Evolutionary conservation across 139 green algal genomes (phyloP).

Genomic region (Chlamydomonas asymmetrica): DNA sequence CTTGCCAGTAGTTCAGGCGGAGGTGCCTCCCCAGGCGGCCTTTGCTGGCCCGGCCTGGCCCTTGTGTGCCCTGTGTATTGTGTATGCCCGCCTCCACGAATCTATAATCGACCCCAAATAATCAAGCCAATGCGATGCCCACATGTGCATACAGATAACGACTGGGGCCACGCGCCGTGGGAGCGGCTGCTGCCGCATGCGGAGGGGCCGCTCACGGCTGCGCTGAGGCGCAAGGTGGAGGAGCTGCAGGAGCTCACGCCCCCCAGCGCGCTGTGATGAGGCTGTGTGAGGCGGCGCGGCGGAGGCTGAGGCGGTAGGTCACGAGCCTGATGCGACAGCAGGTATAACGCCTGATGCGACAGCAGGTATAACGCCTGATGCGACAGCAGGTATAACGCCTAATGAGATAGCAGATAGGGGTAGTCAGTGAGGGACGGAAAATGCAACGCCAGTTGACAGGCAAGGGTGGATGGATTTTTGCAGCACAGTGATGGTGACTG

Average conservation of each 20-base stretch:
- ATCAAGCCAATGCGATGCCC: background rate
- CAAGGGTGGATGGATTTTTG: too few species aligned
- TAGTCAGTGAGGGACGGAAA: too few species aligned
- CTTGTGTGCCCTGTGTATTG: background rate
- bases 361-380: too few species aligned
- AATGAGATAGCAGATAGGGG: too few species aligned
- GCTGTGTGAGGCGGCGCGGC: too few species aligned
- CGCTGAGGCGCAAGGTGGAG: constrained; percentile 9
- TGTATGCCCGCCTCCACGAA: background rate
- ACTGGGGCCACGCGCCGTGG: constrained; percentile 11
- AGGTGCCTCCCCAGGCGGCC: background rate
- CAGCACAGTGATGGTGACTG: too few species aligned
- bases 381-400: too few species aligned
- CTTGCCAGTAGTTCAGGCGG: background rate
- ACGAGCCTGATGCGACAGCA: too few species aligned
- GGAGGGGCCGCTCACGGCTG: background rate
- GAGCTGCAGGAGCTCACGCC: background rate
- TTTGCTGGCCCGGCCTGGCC: background rate
- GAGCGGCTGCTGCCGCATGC: background rate
- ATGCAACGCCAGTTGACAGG: too few species aligned
- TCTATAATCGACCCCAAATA: background rate
- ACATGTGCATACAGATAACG: background rate
- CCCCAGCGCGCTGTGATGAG: background rate
- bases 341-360: too few species aligned
- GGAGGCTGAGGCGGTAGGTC: too few species aligned